Evolutionary conservation across 306 rosid species (phyloP).

Genomic region (Lablab purpureus): DNA sequence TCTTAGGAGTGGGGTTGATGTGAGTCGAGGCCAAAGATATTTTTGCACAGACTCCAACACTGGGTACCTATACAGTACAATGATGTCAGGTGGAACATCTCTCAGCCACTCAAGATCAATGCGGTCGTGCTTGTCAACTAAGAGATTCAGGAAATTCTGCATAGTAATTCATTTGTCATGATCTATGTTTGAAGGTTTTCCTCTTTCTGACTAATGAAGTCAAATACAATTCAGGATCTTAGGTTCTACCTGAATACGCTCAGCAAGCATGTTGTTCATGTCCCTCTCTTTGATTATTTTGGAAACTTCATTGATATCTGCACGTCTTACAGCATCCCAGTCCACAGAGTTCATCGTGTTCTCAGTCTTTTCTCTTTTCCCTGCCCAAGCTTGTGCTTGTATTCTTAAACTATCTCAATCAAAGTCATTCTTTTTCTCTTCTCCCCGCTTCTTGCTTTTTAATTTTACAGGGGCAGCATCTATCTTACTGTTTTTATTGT

Average conservation of each 20-base stretch:
- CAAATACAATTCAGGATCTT: too few species aligned
- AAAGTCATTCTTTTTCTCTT: constrained; percentile 48
- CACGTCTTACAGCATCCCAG: constrained; percentile 97
- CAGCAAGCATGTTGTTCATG: constrained; percentile 96
- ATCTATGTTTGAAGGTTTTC: constrained; percentile 16
- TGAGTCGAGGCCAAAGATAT: constrained; percentile 91
- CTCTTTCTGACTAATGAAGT: too few species aligned
- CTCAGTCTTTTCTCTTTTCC: constrained; percentile 64
- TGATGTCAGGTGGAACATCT: constrained; percentile 80
- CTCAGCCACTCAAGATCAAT: constrained; percentile 95
- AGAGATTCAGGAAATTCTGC: constrained; percentile 87
- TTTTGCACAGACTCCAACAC: constrained; percentile 86
- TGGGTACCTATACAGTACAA: constrained; percentile 72
- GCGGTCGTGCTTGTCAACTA: constrained; percentile 83
- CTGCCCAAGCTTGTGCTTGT: constrained; percentile 66
- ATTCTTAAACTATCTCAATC: constrained; percentile 84
- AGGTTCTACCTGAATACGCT: constrained; percentile 76
- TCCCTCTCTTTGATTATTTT: constrained; percentile 88
- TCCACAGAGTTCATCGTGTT: constrained; percentile 87
- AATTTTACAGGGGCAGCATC: constrained; percentile 49
- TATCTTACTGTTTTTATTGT: constrained; percentile 51
- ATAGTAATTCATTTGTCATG: constrained; percentile 46
- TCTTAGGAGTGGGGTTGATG: too few species aligned
- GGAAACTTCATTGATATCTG: constrained; percentile 76
- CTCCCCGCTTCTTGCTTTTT: constrained; percentile 59